A percentile compares a stretch with the other conserved stretches of the same genome.
Conservation (phyloP, 2,329 filamentous ascomycete species). For the Xylaria multiplex region DNA sequence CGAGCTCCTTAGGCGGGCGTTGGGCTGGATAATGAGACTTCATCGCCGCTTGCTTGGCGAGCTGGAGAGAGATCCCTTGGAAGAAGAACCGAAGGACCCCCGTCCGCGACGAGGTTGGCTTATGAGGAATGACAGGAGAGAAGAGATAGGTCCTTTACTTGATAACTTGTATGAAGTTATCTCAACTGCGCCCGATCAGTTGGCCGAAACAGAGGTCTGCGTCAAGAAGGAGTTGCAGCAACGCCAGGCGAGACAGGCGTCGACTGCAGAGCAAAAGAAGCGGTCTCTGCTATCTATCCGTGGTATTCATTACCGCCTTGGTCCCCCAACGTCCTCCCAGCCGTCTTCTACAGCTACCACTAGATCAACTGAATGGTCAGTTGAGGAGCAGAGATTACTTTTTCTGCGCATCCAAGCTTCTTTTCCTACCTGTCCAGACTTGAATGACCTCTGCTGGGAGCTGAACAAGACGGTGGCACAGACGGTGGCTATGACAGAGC, state of each 20-base stretch:
- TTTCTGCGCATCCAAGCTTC: conserved; percentile 43
- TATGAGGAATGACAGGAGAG: conserved; percentile 25
- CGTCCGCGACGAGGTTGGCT: conserved; percentile 18
- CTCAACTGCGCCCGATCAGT: conserved; percentile 34
- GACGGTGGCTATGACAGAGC: conserved; percentile 42
- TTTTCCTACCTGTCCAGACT: conserved; percentile 41
- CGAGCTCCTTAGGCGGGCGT: conserved; percentile 40
- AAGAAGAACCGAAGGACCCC: conserved; percentile 12
- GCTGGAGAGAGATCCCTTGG: conserved; percentile 25
- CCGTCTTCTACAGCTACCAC: conserved; percentile 25
- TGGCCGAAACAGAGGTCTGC: conserved; percentile 36
- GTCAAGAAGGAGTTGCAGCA: conserved; percentile 19
- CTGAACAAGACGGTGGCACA: conserved; percentile 42
- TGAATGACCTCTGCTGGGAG: conserved; percentile 38
- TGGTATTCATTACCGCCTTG: conserved; percentile 28
- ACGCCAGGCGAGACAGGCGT: conserved; percentile 27
- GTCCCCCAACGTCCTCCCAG: conserved; percentile 27
- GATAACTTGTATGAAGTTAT: conserved; percentile 33
- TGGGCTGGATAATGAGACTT: conserved; percentile 43
- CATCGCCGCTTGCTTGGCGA: conserved; percentile 38
- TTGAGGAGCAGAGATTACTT: conserved; percentile 43
- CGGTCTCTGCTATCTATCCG: conserved; percentile 41
- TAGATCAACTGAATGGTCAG: conserved; percentile 39
- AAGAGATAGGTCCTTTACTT: conserved; percentile 39
- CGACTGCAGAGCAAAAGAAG: conserved; percentile 39